Base-by-base conservation (phyloP, 345 rosid genomes). In the Passiflora organensis region DNA sequence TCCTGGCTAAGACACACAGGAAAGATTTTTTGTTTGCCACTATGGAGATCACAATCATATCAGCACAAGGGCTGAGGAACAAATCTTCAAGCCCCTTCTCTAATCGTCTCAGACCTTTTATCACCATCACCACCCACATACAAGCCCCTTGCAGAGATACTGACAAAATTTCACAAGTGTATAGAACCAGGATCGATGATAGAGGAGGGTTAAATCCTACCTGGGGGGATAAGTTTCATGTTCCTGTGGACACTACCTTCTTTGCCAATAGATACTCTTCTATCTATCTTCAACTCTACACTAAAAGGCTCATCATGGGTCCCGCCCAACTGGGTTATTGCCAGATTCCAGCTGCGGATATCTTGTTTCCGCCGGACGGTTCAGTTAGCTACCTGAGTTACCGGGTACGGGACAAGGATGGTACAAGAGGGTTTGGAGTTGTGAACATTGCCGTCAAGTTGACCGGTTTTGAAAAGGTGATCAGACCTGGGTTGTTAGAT, bases 151-250 rank as follows among this genome's bases (percentile, higher is more conserved):
- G n/a, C 12, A 5, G 5, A 34, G 52, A 8, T 38, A 25, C 37
- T 17, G 44, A 32, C n/a, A 34, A 62, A 32, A 50, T 48, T 43
- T 56, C 47, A 60, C 69, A 36, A 24, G 55, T 50, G 50, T 65
- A 56, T 52, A 15, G 16, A 20, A 61, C 70, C 2, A 48, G 67
- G 38, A 55, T 68, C 6, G 74, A 75, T 20, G 72, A 68, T 36
- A 56, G 43, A 20, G 80, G 82, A 16, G 85, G 80, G 15, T 59
- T 58, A 0, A 74, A 73, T 59, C 80, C 78, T 5, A 62, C 55
- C 0, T 81, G 86, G 86, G 83, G 78, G 6, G 83, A 81, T 39
- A 76, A 68, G 54, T 81, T 81, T 32, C 47, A 28, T 14, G 51
- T 78, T 1, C 78, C 75, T 0, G 11, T 66, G 0, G 80, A 72